Percentiles rank a stretch among this genome's conserved stretches.
Evolutionary conservation across 2,329 filamentous ascomycete species (phyloP).

Genomic region (Epichloe amarillans): DNA sequence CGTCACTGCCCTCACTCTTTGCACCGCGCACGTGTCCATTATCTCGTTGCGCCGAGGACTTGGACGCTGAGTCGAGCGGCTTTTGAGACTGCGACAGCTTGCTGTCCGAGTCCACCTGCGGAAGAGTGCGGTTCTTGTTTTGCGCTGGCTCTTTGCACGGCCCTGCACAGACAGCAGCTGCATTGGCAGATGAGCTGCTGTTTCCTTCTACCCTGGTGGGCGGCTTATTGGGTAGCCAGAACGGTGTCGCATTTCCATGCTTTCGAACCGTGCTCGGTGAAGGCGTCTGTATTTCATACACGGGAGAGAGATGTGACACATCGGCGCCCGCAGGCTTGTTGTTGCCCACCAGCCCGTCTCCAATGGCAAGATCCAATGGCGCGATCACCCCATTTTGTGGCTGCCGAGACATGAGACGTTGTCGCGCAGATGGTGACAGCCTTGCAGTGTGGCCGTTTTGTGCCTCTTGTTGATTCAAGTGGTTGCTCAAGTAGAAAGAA

Average conservation of each 20-base stretch:
- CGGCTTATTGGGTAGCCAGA: slow-evolving; percentile 16
- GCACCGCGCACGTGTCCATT: slow-evolving; percentile 40
- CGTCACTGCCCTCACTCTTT: slow-evolving; percentile 40
- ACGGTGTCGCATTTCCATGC: slow-evolving; percentile 13
- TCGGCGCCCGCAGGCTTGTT: slow-evolving; percentile 23
- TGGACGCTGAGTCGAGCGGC: slow-evolving; percentile 10
- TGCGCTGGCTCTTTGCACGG: neutral
- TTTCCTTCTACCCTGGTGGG: slow-evolving; percentile 1
- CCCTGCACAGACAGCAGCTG: neutral
- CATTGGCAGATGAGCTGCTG: neutral
- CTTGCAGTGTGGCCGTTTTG: slow-evolving; percentile 15
- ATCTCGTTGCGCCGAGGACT: slow-evolving; percentile 29
- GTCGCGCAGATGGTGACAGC: slow-evolving; percentile 21
- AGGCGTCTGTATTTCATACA: slow-evolving; percentile 59
- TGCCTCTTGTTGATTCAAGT: slow-evolving; percentile 19
- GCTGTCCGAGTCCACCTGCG: slow-evolving; percentile 9
- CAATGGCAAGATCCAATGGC: slow-evolving; percentile 41
- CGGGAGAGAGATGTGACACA: slow-evolving; percentile 51
- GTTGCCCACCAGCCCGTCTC: slow-evolving; percentile 25
- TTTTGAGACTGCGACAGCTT: slow-evolving; percentile 13
- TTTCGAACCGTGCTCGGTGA: slow-evolving; percentile 50
- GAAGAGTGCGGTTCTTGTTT: neutral
- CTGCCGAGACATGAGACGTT: slow-evolving; percentile 26
- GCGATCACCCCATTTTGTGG: slow-evolving; percentile 37
- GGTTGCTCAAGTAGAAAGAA: slow-evolving; percentile 15